Conservation (phyloP, 2,329 filamentous ascomycete genomes). For the Pseudocercospora crystallina region DNA sequence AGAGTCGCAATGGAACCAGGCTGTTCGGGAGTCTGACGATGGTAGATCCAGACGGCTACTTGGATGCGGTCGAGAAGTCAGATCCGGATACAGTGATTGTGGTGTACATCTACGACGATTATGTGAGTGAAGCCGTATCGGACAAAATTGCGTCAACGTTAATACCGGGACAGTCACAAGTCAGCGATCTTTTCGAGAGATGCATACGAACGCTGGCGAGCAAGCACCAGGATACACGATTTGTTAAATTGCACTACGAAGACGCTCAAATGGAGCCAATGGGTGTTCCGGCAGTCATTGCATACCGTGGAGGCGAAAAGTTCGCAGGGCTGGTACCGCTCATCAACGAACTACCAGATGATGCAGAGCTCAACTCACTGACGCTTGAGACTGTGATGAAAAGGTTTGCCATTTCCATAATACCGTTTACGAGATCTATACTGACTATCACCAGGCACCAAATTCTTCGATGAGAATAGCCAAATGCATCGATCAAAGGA, state of each 20-base stretch:
- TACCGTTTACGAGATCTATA: not conserved
- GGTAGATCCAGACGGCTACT: constrained; percentile 86
- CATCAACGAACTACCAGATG: constrained; percentile 76
- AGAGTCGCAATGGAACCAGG: constrained; percentile 52
- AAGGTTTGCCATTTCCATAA: constrained; percentile 38
- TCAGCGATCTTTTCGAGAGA: constrained; percentile 75
- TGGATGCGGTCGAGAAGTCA: constrained; percentile 95
- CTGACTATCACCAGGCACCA: constrained; percentile 6
- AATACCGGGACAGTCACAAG: constrained; percentile 61
- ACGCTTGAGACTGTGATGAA: constrained; percentile 60
- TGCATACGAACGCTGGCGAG: constrained; percentile 74
- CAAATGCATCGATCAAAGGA: too few relatives aligned
- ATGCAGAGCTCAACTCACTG: constrained; percentile 50
- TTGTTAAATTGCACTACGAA: constrained; percentile 86
- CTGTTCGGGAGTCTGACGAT: constrained; percentile 76
- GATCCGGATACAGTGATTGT: constrained; percentile 78
- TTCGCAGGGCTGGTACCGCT: constrained; percentile 88
- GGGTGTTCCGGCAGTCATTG: constrained; percentile 81
- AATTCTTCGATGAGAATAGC: constrained; percentile 6
- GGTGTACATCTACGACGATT: constrained; percentile 87
- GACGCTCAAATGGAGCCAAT: constrained; percentile 94
- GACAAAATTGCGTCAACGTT: constrained; percentile 7
- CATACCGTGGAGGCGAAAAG: constrained; percentile 85
- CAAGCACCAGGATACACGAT: constrained; percentile 70
- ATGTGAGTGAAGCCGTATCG: constrained; percentile 57